These are phyloP conservation scores for Puccinia coronata DNA, from an alignment of 1,284 basidiomycete genomes.

Conservation along the genomic window DNA sequence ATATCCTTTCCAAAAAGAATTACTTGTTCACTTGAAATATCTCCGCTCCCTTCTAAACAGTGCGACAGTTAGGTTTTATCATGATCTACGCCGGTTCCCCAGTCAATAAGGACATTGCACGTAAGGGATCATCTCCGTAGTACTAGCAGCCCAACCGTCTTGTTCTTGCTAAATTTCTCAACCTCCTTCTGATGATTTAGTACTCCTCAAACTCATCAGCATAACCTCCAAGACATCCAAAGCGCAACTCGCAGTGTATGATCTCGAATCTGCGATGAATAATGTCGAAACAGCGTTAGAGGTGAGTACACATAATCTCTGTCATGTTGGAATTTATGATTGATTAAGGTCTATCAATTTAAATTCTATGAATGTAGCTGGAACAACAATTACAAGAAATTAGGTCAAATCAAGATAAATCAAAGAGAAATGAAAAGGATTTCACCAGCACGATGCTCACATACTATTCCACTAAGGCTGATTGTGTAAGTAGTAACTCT, in stretches of 20 bases:
- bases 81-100: conserved; percentile 37
- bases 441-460: conserved; percentile 25
- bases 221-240: conserved; percentile 38
- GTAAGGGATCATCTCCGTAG: neutral
- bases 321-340: neutral
- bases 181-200: conserved; percentile 17
- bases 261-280: conserved; percentile 41
- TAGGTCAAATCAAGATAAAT: neutral
- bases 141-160: too few relatives aligned
- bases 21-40: neutral
- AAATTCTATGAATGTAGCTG: conserved; percentile 17
- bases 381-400: conserved; percentile 32
- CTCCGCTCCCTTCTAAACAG: neutral
- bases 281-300: conserved; percentile 45
- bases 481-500: conserved; percentile 28
- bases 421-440: conserved; percentile 7
- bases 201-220: conserved; percentile 34
- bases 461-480: conserved; percentile 41
- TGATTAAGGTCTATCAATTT: neutral
- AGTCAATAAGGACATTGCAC: conserved; percentile 1
- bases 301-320: conserved; percentile 2
- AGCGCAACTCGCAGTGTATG: conserved; percentile 24
- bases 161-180: neutral
- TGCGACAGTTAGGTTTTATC: conserved; percentile 30
- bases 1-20: neutral